Evolutionary conservation across 345 rosid genomes (phyloP), one percentile per base, ranked within the genome.

Genomic region (Nasturtium officinale): DNA sequence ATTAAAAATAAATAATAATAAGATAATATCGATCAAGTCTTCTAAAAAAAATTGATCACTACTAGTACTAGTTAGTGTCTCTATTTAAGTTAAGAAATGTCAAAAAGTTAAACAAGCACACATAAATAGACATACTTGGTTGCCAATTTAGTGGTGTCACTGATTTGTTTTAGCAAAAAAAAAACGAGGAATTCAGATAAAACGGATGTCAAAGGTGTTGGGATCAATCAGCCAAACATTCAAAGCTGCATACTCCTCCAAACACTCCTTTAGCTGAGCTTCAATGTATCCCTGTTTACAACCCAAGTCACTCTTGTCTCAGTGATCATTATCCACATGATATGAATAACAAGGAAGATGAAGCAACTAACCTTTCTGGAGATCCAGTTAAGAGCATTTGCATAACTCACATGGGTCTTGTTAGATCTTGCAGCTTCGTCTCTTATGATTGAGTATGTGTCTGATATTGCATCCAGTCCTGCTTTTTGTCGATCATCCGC

Each of bases 171-270:
- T 17, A 13, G 26, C 26, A 54, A 10, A 30, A 13, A 17, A 30
- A 4, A 56, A 8, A 30, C 21, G 7, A 7, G 15, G 35, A 86
- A 82, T 73, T 87, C 88, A 68, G 18, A 90, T 95, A 61, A 95
- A 92, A 61, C 94, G 90, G 73, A 92, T 90, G 77, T 95, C 96
- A 71, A 95, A 95, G 71, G 97, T 86, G 80, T 82, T 80, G 37
- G 94, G 97, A 79, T 90, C 96, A 69, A 95, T 92, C 84, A 88
- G 97, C 98, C 99, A 95, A 69, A 95, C 98, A 37, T 95, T 95
- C 67, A 95, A 72, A 48, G 96, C 86, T 42, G 99, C 97, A 75
- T 95, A 92, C 82, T 95, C 98, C 87, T 95, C 99, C 65, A 90
- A 80, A 78, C 99, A 95, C 77, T 95, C 99, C 71, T 92, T 95